phyloP scores from a whole-genome alignment of 192 early-diverging fungal genomes.

The Backusella luteola region DNA sequence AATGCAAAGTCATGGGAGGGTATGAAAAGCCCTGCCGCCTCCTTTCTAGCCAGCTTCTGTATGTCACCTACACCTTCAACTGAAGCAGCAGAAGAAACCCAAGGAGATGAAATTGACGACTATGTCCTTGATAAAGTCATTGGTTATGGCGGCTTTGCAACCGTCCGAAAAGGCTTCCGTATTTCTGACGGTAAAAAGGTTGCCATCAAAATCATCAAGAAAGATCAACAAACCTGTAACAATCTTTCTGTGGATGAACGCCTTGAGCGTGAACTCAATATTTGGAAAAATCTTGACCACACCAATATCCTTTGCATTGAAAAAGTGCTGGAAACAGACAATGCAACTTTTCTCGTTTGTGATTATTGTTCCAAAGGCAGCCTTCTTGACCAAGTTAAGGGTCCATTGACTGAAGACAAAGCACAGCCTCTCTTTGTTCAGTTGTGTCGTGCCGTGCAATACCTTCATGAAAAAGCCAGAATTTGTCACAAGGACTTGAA shows the following conservation, averaged over 20 bases:
- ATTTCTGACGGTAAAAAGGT: conserved; percentile 47
- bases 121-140: conserved; percentile 68
- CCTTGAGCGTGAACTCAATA: conserved; percentile 64
- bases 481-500: conserved; percentile 85
- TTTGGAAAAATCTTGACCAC: conserved; percentile 69
- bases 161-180: conserved; percentile 66
- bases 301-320: conserved; percentile 62
- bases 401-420: conserved; percentile 46
- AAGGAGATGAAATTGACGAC: conserved; percentile 74
- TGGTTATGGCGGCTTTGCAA: conserved; percentile 75
- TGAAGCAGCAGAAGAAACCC: conserved; percentile 38
- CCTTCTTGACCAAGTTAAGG: conserved; percentile 59
- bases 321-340: conserved; percentile 66
- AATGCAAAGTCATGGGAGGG: conserved; percentile 31
- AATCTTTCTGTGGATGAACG: conserved; percentile 20
- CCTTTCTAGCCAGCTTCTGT: conserved; percentile 35
- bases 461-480: conserved; percentile 73
- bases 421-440: conserved; percentile 69
- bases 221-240: conserved; percentile 12
- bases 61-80: conserved; percentile 12
- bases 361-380: conserved; percentile 66
- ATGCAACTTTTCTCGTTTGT: conserved; percentile 68
- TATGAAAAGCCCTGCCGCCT: conserved; percentile 34
- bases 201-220: conserved; percentile 73
- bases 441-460: conserved; percentile 68